Conservation (phyloP, 1,284 basidiomycete species). For the Neolentinus lepideus region DNA sequence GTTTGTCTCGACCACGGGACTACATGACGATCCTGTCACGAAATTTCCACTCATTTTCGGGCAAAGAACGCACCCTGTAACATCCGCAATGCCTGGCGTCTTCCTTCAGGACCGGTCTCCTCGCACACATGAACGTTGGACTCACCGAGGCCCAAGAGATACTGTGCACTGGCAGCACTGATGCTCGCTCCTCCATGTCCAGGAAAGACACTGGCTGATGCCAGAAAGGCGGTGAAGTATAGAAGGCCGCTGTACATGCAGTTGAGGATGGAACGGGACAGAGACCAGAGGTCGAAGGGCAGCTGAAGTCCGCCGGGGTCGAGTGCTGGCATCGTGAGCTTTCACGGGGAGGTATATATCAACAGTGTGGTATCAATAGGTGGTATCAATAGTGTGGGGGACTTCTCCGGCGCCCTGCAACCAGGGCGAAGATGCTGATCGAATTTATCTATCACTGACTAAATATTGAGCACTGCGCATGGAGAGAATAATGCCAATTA, state of each 20-base stretch:
- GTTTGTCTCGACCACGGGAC: conserved; percentile 72
- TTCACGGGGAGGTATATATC: neutral
- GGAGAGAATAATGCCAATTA: too few relatives aligned
- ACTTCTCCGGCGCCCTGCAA: too few relatives aligned
- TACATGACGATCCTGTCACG: conserved; percentile 18
- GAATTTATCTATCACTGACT: too few relatives aligned
- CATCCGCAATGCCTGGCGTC: conserved; percentile 58
- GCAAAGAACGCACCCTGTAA: conserved; percentile 53
- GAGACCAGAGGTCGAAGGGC: neutral
- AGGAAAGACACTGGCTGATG: conserved; percentile 13
- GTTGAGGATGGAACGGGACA: neutral
- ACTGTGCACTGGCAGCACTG: conserved; percentile 25
- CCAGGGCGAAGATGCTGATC: too few relatives aligned
- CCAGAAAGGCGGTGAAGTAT: conserved; percentile 10
- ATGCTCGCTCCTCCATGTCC: conserved; percentile 7
- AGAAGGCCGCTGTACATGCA: neutral
- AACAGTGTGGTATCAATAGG: too few relatives aligned
- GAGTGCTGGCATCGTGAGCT: neutral
- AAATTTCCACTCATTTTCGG: conserved; percentile 6
- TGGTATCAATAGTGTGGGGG: neutral
- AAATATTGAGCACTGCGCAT: too few relatives aligned
- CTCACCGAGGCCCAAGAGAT: conserved; percentile 52
- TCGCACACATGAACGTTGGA: conserved; percentile 2
- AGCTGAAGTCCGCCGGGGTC: neutral
- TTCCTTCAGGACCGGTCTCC: neutral